phyloP scores from a whole-genome alignment of 2,329 filamentous ascomycete genomes.

The Diaporthe citri region DNA sequence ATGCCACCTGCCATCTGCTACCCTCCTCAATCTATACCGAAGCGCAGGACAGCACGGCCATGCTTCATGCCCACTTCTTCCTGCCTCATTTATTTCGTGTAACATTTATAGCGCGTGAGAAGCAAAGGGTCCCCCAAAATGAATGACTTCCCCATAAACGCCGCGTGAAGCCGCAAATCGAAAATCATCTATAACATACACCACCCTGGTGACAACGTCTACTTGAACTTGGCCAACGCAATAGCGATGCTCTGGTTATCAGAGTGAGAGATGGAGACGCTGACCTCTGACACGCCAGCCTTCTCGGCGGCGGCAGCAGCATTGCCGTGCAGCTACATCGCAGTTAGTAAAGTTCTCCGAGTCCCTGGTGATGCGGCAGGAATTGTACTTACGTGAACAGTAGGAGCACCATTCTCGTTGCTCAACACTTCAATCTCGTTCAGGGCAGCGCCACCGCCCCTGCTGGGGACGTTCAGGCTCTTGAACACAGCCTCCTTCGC shows the following conservation, averaged over 20 bases:
- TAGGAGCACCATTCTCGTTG: slow-evolving; percentile 84
- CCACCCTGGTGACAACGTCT: not conserved
- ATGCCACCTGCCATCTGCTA: not conserved
- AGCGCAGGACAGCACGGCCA: not conserved
- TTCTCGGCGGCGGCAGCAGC: slow-evolving; percentile 86
- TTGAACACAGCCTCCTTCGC: slow-evolving; percentile 99
- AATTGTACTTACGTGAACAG: slow-evolving; percentile 78
- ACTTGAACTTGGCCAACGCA: slow-evolving; percentile 84
- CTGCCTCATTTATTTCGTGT: not conserved
- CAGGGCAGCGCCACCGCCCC: slow-evolving; percentile 88
- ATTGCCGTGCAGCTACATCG: slow-evolving; percentile 81
- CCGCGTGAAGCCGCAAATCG: slow-evolving; percentile 19
- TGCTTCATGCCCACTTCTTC: not conserved
- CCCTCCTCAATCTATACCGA: not conserved
- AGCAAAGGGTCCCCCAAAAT: not conserved
- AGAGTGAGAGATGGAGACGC: slow-evolving; percentile 95
- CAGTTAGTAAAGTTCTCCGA: slow-evolving; percentile 54
- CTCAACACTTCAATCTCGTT: slow-evolving; percentile 94
- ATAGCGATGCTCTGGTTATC: slow-evolving; percentile 95
- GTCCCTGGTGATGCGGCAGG: not conserved
- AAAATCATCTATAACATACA: slow-evolving; percentile 1
- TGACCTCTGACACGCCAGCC: slow-evolving; percentile 89
- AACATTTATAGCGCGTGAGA: slow-evolving; percentile 15
- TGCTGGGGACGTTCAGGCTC: slow-evolving; percentile 87
- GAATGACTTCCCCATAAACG: not conserved